Evolutionary conservation across 176 grass and related monocot genomes (phyloP).

Genomic region (Hordeum marinum): DNA sequence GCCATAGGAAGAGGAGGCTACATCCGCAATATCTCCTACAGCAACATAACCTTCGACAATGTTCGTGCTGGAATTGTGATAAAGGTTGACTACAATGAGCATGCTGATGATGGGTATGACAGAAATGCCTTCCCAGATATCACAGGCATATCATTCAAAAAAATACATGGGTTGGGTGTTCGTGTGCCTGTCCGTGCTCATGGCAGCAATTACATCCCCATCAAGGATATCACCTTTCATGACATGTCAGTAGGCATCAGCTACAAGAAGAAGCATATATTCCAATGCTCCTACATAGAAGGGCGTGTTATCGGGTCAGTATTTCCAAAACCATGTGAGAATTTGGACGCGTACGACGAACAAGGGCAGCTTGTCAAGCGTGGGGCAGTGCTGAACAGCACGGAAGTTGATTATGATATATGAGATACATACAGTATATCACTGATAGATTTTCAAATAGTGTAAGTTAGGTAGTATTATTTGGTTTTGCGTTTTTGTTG

Average conservation of each 20-base stretch:
- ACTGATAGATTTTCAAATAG: neutral
- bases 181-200: slow-evolving; percentile 83
- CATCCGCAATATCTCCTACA: slow-evolving; percentile 62
- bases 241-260: slow-evolving; percentile 79
- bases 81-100: slow-evolving; percentile 89
- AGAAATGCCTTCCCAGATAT: slow-evolving; percentile 55
- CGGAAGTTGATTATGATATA: slow-evolving; percentile 84
- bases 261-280: slow-evolving; percentile 98
- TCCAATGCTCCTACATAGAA: slow-evolving; percentile 74
- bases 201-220: slow-evolving; percentile 75
- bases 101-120: slow-evolving; percentile 74
- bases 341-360: slow-evolving; percentile 56
- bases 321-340: slow-evolving; percentile 78
- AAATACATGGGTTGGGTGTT: slow-evolving; percentile 68
- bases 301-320: slow-evolving; percentile 58
- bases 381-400: slow-evolving; percentile 35
- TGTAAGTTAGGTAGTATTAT: neutral
- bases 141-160: slow-evolving; percentile 57
- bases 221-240: slow-evolving; percentile 61
- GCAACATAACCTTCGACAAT: slow-evolving; percentile 69
- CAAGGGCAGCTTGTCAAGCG: slow-evolving; percentile 56
- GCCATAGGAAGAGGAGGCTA: slow-evolving; percentile 72
- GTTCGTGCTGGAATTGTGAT: slow-evolving; percentile 61
- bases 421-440: slow-evolving; percentile 36
- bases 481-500: neutral